Evolutionary conservation across 345 rosid species (phyloP), one percentile per base, ranked within the genome.

Genomic region (Anacardium occidentale): DNA sequence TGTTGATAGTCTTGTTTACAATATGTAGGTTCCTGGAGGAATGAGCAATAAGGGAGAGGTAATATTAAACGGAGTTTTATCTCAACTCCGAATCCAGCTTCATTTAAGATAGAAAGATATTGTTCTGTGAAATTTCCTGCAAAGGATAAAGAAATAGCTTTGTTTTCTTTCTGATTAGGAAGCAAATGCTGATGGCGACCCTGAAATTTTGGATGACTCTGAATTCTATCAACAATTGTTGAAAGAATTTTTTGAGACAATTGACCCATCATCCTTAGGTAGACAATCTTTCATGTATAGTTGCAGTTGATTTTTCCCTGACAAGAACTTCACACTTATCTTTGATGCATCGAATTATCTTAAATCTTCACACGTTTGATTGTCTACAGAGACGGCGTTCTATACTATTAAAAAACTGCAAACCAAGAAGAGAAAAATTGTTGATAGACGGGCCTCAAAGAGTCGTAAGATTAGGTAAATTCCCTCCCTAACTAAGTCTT

Each of bases 401-500:
- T 92, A 91, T 26, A 93, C 91, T 7, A 63, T 89, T 69, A 91
- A 85, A 79, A 92, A 82, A 37, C 66, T 87, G 76, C 94, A 81
- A 81, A 86, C 85, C 21, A 95, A 95, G 84, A 92, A 92, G 83
- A 87, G 98, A 71, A 95, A 91, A 79, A 40, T 87, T 17, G 96
- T 95, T 63, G 97, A 95, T 77, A 84, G 93, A 34, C 87, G 91
- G 24, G 98, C 98, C 66, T 95, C 98, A 6, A 92, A 95, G 84
- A 82, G 92, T 79, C 87, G 97, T 56, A 95, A 89, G 87, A 92
- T 92, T 75, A 90, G 96, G 96, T 87, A 60, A 64, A 63, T 24
- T 55, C 15, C 45, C 54, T 15, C n/a, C 45, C 54, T 15, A 54
- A 42, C 17, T 8, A 15, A 15, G 12, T 37, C 1, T 37, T 37